Evolutionary conservation across 805 yeast genomes (phyloP).

Genomic region (Maudiozyma turicensis): DNA sequence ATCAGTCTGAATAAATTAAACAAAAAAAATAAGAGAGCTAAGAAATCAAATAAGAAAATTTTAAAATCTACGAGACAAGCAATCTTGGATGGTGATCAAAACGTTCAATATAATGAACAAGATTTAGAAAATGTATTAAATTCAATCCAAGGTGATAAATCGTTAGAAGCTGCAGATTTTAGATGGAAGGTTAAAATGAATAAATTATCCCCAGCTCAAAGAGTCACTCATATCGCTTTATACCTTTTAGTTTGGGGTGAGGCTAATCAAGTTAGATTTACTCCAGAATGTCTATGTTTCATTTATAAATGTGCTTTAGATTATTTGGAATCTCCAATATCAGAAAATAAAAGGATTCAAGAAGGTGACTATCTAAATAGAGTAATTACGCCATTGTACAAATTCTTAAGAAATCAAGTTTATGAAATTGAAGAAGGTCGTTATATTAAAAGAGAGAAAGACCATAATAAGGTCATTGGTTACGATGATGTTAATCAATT

Average conservation of each 20-base stretch:
- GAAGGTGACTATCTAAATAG: conserved; percentile 86
- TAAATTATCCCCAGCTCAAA: conserved; percentile 41
- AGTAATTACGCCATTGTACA: conserved; percentile 82
- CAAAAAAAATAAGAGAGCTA: conserved; percentile 73
- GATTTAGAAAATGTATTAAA: conserved; percentile 48
- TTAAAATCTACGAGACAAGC: conserved; percentile 35
- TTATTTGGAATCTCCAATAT: conserved; percentile 75
- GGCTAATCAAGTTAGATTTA: conserved; percentile 74
- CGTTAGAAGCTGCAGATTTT: conserved; percentile 79
- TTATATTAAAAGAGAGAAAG: conserved; percentile 74
- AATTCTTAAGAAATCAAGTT: conserved; percentile 69
- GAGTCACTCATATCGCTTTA: conserved; percentile 57
- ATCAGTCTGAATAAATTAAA: conserved; percentile 62
- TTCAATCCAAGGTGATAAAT: conserved; percentile 73
- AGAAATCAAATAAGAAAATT: conserved; percentile 61
- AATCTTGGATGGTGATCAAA: neutral
- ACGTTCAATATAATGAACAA: conserved; percentile 21
- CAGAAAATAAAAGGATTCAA: conserved; percentile 76
- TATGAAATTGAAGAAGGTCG: conserved; percentile 74
- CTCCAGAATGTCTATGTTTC: conserved; percentile 84
- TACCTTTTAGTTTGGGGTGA: conserved; percentile 84
- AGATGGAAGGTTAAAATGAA: conserved; percentile 66
- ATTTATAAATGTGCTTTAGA: conserved; percentile 84
- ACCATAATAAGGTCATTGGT: conserved; percentile 73
- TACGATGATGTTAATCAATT: conserved; percentile 97